Evolutionary conservation across 2,329 filamentous ascomycete genomes (phyloP).

Genomic region (Aspergillus quadrilineatus): DNA sequence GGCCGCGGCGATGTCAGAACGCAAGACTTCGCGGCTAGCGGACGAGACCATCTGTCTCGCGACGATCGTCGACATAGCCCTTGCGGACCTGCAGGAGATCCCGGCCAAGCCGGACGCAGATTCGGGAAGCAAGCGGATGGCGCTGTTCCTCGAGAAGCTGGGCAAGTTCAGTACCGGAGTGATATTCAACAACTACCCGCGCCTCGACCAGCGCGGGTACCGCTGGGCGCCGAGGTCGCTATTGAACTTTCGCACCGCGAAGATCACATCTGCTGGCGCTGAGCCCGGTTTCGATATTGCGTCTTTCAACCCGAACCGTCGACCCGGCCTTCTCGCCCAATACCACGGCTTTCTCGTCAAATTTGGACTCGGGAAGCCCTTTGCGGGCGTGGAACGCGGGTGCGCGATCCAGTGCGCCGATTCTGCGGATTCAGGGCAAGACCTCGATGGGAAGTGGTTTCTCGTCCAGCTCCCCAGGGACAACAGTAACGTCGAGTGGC

Average conservation of each 20-base stretch:
- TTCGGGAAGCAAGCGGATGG: slow-evolving; percentile 6
- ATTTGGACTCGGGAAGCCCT: slow-evolving; percentile 2
- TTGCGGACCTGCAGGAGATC: background rate
- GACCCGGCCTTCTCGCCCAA: background rate
- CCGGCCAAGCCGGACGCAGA: background rate
- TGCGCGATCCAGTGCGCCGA: slow-evolving; percentile 12
- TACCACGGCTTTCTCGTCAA: slow-evolving; percentile 2
- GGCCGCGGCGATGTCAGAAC: slow-evolving; percentile 9
- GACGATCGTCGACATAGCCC: slow-evolving; percentile 11
- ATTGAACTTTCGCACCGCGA: slow-evolving; percentile 13
- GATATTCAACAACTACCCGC: slow-evolving; percentile 20
- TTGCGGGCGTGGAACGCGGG: slow-evolving; percentile 2
- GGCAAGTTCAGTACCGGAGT: slow-evolving; percentile 2
- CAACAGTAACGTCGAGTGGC: slow-evolving; percentile 7
- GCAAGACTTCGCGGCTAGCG: slow-evolving; percentile 13
- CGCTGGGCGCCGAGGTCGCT: slow-evolving; percentile 18
- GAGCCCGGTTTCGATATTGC: background rate
- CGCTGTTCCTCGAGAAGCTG: slow-evolving; percentile 5
- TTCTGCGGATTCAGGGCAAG: background rate
- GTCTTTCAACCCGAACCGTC: background rate
- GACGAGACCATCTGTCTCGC: slow-evolving; percentile 17
- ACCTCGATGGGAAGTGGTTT: slow-evolving; percentile 8
- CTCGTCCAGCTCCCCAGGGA: slow-evolving; percentile 14
- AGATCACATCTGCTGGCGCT: background rate
- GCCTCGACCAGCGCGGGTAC: slow-evolving; percentile 7